Conservation (phyloP, 208 protist species). For the Leishmania amazonensis region DNA sequence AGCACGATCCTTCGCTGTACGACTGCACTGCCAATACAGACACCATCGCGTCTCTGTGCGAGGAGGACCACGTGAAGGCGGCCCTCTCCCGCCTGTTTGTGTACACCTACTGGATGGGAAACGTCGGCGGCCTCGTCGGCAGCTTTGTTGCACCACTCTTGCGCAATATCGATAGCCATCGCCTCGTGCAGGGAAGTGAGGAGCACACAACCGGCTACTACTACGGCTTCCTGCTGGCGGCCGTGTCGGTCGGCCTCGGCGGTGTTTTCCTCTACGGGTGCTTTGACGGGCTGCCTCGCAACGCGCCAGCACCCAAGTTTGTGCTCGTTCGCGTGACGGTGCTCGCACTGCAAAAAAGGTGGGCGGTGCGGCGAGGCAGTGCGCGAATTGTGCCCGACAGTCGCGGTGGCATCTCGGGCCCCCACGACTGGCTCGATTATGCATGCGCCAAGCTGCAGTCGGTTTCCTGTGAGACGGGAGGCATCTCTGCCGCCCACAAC, state of each 20-base stretch:
- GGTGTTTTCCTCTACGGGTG: conserved; percentile 28
- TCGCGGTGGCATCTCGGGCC: not conserved
- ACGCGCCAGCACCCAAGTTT: conserved; percentile 44
- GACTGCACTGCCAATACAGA: not conserved
- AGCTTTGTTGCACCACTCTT: conserved; percentile 62
- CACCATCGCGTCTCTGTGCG: not conserved
- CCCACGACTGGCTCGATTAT: conserved; percentile 27
- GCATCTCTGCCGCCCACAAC: not conserved
- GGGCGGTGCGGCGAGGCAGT: conserved; percentile 4
- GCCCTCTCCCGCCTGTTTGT: conserved; percentile 55
- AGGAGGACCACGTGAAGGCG: conserved; percentile 21
- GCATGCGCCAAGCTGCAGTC: conserved; percentile 2
- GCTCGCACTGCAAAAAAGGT: conserved; percentile 31
- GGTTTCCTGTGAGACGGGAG: too few relatives aligned
- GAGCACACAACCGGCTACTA: conserved; percentile 68
- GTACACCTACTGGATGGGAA: conserved; percentile 58
- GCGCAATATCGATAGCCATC: conserved; percentile 40
- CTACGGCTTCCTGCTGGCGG: conserved; percentile 48
- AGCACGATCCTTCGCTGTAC: not conserved
- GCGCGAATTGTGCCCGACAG: not conserved
- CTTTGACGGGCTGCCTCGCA: conserved; percentile 34
- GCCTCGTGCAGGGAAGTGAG: conserved; percentile 27
- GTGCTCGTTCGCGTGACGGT: conserved; percentile 51
- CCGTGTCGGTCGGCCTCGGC: conserved; percentile 42
- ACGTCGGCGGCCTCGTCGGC: conserved; percentile 55